phyloP scores from a whole-genome alignment of 371 early-diverging fungal species.

The Mucor lusitanicus region DNA sequence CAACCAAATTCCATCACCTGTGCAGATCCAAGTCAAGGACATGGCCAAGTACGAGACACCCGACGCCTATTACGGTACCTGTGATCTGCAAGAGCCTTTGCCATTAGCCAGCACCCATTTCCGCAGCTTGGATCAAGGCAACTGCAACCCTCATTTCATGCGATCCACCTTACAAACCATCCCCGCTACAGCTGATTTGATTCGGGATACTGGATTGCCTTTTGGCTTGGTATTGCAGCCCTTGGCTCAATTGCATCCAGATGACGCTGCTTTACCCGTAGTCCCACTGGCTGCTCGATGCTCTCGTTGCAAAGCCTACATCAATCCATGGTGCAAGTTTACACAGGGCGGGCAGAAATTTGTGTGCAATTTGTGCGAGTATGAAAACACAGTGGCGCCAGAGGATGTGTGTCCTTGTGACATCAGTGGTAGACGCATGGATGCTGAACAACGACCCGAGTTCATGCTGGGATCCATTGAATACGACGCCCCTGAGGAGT shows the following conservation, averaged over 20 bases:
- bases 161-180: constrained; percentile 84
- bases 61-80: constrained; percentile 67
- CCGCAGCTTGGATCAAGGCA: constrained; percentile 88
- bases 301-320: constrained; percentile 89
- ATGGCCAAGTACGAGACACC: constrained; percentile 64
- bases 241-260: constrained; percentile 73
- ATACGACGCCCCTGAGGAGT: constrained; percentile 83
- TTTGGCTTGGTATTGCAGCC: constrained; percentile 93
- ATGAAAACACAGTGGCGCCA: constrained; percentile 82
- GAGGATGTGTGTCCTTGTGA: constrained; percentile 94
- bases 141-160: constrained; percentile 92
- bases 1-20: constrained; percentile 91
- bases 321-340: constrained; percentile 89
- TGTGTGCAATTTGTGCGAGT: constrained; percentile 91
- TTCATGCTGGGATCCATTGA: constrained; percentile 87
- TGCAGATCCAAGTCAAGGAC: constrained; percentile 79
- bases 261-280: constrained; percentile 58
- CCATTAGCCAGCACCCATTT: constrained; percentile 85
- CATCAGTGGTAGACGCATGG: constrained; percentile 87
- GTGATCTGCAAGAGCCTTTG: constrained; percentile 54
- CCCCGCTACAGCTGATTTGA: constrained; percentile 79
- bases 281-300: constrained; percentile 49
- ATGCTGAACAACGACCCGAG: constrained; percentile 88
- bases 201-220: constrained; percentile 77
- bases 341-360: constrained; percentile 88